These are phyloP conservation scores for Diutina sp. DNA, from an alignment of 1,139 yeast species.

Conservation along the genomic window DNA sequence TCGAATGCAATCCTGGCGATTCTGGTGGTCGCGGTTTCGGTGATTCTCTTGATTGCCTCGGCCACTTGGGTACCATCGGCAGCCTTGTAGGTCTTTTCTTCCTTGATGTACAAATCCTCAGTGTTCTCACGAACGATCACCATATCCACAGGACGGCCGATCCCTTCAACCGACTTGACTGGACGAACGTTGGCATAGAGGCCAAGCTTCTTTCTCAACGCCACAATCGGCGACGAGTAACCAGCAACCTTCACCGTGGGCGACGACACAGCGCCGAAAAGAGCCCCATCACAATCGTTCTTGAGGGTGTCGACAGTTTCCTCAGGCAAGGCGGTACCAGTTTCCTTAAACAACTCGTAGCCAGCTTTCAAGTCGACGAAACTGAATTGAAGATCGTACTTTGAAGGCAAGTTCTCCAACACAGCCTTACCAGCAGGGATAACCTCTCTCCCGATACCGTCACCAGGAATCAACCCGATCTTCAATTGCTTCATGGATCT, in stretches of 20 bases:
- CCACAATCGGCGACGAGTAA: slow-evolving; percentile 96
- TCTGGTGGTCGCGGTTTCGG: slow-evolving; percentile 73
- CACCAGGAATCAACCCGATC: slow-evolving; percentile 81
- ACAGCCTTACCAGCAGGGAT: slow-evolving; percentile 89
- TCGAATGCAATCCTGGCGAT: slow-evolving; percentile 89
- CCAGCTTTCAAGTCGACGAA: slow-evolving; percentile 90
- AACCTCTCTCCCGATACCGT: slow-evolving; percentile 95
- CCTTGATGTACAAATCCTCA: slow-evolving; percentile 91
- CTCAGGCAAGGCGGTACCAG: slow-evolving; percentile 93
- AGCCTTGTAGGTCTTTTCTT: slow-evolving; percentile 62
- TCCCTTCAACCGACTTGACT: slow-evolving; percentile 80
- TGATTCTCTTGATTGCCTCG: slow-evolving; percentile 93
- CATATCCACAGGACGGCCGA: slow-evolving; percentile 84
- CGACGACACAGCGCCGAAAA: slow-evolving; percentile 94
- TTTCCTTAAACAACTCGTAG: slow-evolving; percentile 78
- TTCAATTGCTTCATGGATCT: slow-evolving; percentile 23
- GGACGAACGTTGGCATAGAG: slow-evolving; percentile 96
- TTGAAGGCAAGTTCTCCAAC: slow-evolving; percentile 66
- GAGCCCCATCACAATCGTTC: slow-evolving; percentile 86
- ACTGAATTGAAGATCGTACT: slow-evolving; percentile 67
- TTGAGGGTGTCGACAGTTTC: slow-evolving; percentile 74
- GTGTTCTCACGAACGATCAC: slow-evolving; percentile 98
- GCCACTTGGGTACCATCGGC: slow-evolving; percentile 68
- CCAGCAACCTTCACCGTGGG: slow-evolving; percentile 92
- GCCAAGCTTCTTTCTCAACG: slow-evolving; percentile 88